phyloP scores from a whole-genome alignment of 176 grass and related monocot genomes.

The Hyparrhenia diplandra region DNA sequence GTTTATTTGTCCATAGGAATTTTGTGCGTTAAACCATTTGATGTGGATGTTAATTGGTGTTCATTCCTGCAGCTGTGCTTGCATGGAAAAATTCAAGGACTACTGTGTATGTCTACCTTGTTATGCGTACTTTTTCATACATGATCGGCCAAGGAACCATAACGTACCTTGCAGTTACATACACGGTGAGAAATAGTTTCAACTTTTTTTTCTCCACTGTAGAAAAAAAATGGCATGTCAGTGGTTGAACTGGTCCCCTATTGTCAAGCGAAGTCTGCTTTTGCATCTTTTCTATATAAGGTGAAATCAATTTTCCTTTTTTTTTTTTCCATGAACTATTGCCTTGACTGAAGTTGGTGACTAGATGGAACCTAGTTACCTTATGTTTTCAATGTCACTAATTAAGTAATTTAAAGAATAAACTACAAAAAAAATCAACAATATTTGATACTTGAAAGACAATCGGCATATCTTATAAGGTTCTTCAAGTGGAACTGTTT shows the following conservation, averaged over 20 bases:
- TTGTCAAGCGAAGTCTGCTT: neutral
- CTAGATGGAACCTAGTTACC: neutral
- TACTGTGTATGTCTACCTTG: conserved; percentile 47
- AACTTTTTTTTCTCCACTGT: neutral
- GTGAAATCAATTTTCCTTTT: neutral
- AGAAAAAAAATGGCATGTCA: neutral
- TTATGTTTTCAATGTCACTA: neutral
- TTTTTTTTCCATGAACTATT: neutral
- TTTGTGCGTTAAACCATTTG: neutral
- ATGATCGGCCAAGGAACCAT: conserved; percentile 78
- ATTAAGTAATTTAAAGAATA: neutral
- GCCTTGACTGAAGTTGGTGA: neutral
- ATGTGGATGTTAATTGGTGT: neutral
- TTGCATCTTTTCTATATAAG: neutral
- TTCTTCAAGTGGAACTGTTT: neutral
- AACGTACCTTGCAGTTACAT: conserved; percentile 57
- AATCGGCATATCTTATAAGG: neutral
- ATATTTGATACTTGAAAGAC: neutral
- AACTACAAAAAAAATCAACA: neutral
- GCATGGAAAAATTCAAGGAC: conserved; percentile 52
- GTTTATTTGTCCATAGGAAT: neutral
- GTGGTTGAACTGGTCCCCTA: neutral
- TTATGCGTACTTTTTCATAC: conserved; percentile 55
- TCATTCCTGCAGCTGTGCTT: conserved; percentile 56
- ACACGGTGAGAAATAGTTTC: conserved; percentile 40